Evolutionary conservation across 192 early-diverging fungal species (phyloP).

Genomic region (Entomortierella chlamydospora): DNA sequence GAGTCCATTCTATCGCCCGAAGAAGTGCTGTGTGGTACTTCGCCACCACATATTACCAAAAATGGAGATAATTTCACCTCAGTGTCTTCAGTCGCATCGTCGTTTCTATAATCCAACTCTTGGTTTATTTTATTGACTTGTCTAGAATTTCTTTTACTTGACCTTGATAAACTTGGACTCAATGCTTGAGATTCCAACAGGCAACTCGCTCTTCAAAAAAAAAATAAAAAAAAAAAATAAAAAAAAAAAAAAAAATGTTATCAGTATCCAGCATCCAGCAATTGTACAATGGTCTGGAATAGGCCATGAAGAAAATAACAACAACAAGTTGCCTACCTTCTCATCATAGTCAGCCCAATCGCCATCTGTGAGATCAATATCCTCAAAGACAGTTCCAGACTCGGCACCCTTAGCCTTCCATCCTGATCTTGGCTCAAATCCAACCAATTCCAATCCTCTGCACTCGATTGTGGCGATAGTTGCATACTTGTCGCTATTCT

Average conservation of each 20-base stretch:
- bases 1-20: too few relatives aligned
- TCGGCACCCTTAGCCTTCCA: conserved; percentile 80
- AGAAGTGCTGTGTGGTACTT: too few relatives aligned
- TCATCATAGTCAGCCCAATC: conserved; percentile 96
- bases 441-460: conserved; percentile 85
- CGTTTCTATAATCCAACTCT: conserved; percentile 36
- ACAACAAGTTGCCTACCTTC: conserved; percentile 55
- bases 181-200: conserved; percentile 75
- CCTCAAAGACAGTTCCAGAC: conserved; percentile 75
- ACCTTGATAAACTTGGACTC: conserved; percentile 67
- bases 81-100: too few relatives aligned
- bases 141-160: conserved; percentile 43
- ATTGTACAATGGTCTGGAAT: too few relatives aligned
- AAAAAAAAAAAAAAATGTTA: not conserved
- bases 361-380: conserved; percentile 82
- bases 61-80: not conserved
- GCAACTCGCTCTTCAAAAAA: conserved; percentile 60
- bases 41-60: not conserved
- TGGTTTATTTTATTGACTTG: conserved; percentile 8
- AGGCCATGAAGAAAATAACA: not conserved
- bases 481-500: conserved; percentile 70
- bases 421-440: conserved; percentile 75
- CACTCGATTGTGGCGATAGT: conserved; percentile 80
- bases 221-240: not conserved
- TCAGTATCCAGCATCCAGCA: not conserved